phyloP scores from a whole-genome alignment of 176 grass and related monocot genomes.

The Lolium rigidum region DNA sequence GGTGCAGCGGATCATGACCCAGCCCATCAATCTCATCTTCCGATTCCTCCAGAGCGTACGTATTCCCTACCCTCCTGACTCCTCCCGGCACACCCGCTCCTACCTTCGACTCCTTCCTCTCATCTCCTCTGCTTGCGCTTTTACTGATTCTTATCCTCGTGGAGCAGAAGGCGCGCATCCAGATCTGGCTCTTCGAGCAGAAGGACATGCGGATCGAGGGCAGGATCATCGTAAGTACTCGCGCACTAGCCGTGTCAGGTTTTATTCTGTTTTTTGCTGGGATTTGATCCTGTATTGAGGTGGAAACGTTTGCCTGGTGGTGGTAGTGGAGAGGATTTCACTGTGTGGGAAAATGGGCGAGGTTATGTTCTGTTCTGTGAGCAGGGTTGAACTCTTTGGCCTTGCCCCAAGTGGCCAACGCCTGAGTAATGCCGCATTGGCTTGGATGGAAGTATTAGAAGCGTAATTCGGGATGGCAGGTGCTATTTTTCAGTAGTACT shows the following conservation, averaged over 20 bases:
- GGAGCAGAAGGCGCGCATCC: slow-evolving; percentile 91
- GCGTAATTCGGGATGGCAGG: not conserved
- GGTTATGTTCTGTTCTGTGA: not conserved
- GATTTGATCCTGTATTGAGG: not conserved
- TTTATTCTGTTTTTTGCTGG: not conserved
- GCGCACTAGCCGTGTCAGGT: not conserved
- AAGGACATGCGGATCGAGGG: slow-evolving; percentile 95
- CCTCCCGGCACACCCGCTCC: not conserved
- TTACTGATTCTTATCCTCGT: not conserved
- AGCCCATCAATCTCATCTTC: slow-evolving; percentile 92
- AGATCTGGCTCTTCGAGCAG: slow-evolving; percentile 98
- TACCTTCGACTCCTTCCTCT: not conserved
- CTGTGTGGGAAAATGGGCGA: not conserved
- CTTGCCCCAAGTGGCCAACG: not conserved
- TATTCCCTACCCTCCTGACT: not conserved
- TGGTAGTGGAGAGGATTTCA: not conserved
- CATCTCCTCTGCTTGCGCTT: not conserved
- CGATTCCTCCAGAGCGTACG: slow-evolving; percentile 87
- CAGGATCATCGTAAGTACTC: slow-evolving; percentile 69
- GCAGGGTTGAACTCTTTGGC: not conserved
- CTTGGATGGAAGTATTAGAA: slow-evolving; percentile 1
- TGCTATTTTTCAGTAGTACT: not conserved
- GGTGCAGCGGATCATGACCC: slow-evolving; percentile 87
- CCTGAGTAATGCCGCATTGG: not conserved
- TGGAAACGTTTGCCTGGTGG: too few species aligned